Evolutionary conservation across 108 stramenopile genomes (phyloP).

Genomic region (Nitzschia sp.): DNA sequence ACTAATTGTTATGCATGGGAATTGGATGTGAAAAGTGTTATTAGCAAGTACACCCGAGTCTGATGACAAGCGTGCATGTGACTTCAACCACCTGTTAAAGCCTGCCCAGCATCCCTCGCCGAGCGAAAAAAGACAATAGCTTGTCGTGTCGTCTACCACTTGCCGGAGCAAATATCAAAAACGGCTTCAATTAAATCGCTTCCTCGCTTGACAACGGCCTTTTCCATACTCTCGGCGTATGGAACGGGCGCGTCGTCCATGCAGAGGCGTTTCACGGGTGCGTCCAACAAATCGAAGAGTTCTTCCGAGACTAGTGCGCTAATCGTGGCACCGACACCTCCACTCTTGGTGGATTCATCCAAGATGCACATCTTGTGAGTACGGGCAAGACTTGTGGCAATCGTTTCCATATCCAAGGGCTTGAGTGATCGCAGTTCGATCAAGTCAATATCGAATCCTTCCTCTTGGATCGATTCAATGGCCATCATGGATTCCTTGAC

Average conservation of each 20-base stretch:
- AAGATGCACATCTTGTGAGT: conserved; percentile 94
- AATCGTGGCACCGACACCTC: conserved; percentile 97
- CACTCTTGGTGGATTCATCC: conserved; percentile 95
- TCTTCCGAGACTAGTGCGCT: conserved; percentile 93
- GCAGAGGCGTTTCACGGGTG: conserved; percentile 94
- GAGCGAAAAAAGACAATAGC: no score
- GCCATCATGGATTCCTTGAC: conserved; percentile 91
- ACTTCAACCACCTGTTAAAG: no score
- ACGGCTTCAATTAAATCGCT: conserved; percentile 87
- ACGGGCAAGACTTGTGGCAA: conserved; percentile 76
- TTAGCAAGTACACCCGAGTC: no score
- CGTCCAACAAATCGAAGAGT: conserved; percentile 94
- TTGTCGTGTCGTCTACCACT: conserved; percentile 57
- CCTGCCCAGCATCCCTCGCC: no score
- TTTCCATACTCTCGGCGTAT: conserved; percentile 95
- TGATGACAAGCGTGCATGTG: no score
- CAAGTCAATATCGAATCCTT: conserved; percentile 95
- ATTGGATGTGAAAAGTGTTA: no score
- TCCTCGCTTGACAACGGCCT: conserved; percentile 93
- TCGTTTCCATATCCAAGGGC: conserved; percentile 97
- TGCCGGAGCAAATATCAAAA: conserved; percentile 76
- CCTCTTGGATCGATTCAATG: conserved; percentile 83
- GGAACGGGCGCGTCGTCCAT: conserved; percentile 99
- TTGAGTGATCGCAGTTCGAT: conserved; percentile 97
- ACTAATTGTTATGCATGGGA: no score